A percentile compares a stretch with the other conserved stretches of the same genome.
phyloP scores from a whole-genome alignment of 108 stramenopile species.

The Conticribra guillardii region DNA sequence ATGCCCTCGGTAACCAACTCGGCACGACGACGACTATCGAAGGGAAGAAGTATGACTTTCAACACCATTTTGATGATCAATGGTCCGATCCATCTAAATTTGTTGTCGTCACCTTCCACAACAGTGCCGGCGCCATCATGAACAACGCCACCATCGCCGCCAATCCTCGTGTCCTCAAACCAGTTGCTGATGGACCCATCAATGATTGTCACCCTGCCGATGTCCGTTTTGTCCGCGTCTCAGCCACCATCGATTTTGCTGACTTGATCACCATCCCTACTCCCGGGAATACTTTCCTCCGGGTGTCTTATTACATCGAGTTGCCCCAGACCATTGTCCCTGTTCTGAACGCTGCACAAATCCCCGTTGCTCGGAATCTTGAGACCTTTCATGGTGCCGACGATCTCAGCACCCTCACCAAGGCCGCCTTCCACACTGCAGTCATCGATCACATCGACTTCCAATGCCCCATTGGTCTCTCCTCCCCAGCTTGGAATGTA shows the following conservation, averaged over 20 bases:
- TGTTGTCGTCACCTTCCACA: conserved; percentile 1
- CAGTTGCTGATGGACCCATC: neutral
- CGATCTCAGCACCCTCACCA: too few species aligned
- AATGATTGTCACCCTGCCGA: conserved; percentile 5
- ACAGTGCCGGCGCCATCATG: neutral
- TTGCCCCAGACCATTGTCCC: too few species aligned
- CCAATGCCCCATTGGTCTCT: too few species aligned
- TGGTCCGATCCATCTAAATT: neutral
- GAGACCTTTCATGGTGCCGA: too few species aligned
- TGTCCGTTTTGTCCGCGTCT: conserved; percentile 2
- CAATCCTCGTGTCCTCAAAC: conserved; percentile 3
- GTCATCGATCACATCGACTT: too few species aligned
- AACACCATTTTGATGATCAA: neutral
- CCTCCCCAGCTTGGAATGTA: too few species aligned
- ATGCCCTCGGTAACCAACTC: neutral
- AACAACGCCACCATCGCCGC: neutral
- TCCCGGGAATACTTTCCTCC: neutral
- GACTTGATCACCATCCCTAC: neutral
- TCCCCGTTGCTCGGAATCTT: too few species aligned
- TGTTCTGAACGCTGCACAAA: too few species aligned
- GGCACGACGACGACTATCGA: too few species aligned
- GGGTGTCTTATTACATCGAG: too few species aligned
- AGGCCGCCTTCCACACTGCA: too few species aligned
- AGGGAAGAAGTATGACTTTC: neutral
- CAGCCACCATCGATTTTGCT: neutral